Base-by-base conservation (phyloP, 2,329 filamentous ascomycete genomes). In the Botrytis tulipae region DNA sequence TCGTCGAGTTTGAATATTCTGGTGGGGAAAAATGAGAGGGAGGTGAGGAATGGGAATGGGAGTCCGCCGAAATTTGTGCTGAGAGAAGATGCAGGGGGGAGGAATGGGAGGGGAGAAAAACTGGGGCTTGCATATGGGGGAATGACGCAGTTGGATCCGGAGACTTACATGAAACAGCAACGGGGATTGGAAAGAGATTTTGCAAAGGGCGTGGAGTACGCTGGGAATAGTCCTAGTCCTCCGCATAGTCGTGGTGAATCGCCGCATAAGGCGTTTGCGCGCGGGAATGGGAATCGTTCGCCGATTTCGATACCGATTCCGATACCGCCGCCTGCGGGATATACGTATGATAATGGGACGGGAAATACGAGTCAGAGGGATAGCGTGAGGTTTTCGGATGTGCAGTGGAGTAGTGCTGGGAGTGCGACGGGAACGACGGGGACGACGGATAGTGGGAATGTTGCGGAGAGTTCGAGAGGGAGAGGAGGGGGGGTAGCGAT, bases 371-470 rank as follows among this genome's bases (percentile, higher is more conserved):
- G 69, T 51, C 44, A 46, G 16, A 35, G 42, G 22, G 42, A 62
- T 35, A 29, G 69, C 40, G 54, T 48, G 40, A 65, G 22, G 69
- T 68, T 68, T 68, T 57, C 48, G n/a, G 37, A 68, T 57, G 66
- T 68, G 48, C 66, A 68, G 48, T 57, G 66, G 66, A 68, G 66
- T 68, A 71, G 57, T 48, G 29, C 22, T 6, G 42, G 69, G 32
- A 71, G 69, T 32, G 32, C 42, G 25, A 65, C 42, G 9, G 29
- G 32, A 10, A 71, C 25, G 42, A 48, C 44, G 32, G 60, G 7
- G 18, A 63, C 42, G 44, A 51, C 32, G 44, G 69, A 71, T 25
- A 71, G 59, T 61, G 57, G 42, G 8, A 18, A 22, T 32, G 14
- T n/a, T 37, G 57, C 1, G 42, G 69, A 62, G 25, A 48, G 25